A percentile compares a stretch with the other conserved stretches of the same genome.
phyloP scores from a whole-genome alignment of 2,329 filamentous ascomycete species.

The Teratosphaeria pseudoeucalypti region DNA sequence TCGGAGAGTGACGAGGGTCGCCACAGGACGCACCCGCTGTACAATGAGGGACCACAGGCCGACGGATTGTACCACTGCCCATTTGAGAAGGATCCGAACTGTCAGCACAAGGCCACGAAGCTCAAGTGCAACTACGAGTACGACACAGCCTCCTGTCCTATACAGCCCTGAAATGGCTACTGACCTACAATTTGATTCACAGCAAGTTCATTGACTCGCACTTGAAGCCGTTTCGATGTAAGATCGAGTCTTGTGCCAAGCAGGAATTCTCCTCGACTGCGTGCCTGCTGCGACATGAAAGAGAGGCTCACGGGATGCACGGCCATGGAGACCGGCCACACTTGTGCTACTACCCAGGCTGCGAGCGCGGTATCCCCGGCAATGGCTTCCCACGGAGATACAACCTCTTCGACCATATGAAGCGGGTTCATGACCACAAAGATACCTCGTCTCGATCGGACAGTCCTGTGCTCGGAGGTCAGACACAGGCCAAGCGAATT shows the following conservation, averaged over 20 bases:
- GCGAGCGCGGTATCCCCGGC: constrained; percentile 69
- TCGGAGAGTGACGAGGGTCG: constrained; percentile 24
- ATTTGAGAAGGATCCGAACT: constrained; percentile 57
- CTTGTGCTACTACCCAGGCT: constrained; percentile 77
- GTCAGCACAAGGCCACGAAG: constrained; percentile 86
- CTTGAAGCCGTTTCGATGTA: constrained; percentile 92
- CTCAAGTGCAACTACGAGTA: constrained; percentile 99
- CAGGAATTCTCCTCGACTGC: constrained; percentile 90
- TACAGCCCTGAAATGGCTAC: not conserved
- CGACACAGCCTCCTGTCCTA: constrained; percentile 30
- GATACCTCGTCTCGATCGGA: constrained; percentile 9
- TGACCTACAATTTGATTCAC: constrained; percentile 12
- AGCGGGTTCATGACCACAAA: constrained; percentile 67
- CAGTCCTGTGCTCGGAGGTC: constrained; percentile 2
- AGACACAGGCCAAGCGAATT: not conserved
- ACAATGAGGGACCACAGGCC: constrained; percentile 53
- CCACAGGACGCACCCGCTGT: constrained; percentile 50
- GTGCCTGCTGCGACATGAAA: constrained; percentile 86
- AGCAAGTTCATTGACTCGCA: constrained; percentile 98
- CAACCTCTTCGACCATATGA: constrained; percentile 97
- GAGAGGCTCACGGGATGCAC: constrained; percentile 91
- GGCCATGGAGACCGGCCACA: constrained; percentile 89
- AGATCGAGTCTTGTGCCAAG: constrained; percentile 70
- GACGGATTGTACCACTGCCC: constrained; percentile 93
- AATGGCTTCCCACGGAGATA: constrained; percentile 91